phyloP scores from a whole-genome alignment of 148 eudicot genomes.

The Tetragonia tetragonoides region DNA sequence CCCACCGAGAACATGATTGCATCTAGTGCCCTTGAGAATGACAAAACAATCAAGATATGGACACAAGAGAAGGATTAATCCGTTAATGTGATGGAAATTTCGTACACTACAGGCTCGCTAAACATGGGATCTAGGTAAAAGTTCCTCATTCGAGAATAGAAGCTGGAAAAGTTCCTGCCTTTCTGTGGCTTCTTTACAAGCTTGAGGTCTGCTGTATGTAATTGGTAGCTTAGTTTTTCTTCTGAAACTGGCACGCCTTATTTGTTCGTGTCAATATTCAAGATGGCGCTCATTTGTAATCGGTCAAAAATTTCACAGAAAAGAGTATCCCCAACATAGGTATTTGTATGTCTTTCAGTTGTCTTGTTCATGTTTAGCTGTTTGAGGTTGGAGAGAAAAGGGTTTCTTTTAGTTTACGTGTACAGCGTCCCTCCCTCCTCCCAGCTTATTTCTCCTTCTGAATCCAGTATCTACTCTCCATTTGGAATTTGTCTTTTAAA shows the following conservation, averaged over 20 bases:
- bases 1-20: slow-evolving; percentile 89
- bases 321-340: no score
- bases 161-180: neutral
- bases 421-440: no score
- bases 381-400: no score
- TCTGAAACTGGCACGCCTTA: neutral
- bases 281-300: neutral
- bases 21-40: slow-evolving; percentile 76
- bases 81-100: neutral
- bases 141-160: neutral
- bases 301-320: no score
- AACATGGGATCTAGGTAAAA: neutral
- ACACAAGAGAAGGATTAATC: slow-evolving; percentile 53
- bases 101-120: neutral
- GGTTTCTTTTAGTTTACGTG: no score
- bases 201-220: slow-evolving; percentile 16
- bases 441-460: no score
- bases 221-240: slow-evolving; percentile 21
- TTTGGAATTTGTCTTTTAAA: no score
- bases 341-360: no score
- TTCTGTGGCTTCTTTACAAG: neutral
- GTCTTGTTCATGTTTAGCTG: no score
- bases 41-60: slow-evolving; percentile 85
- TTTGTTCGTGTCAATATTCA: neutral
- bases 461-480: no score